Conservation (phyloP, 495 filamentous ascomycete species). For the Hypomontagnella monticulosa region DNA sequence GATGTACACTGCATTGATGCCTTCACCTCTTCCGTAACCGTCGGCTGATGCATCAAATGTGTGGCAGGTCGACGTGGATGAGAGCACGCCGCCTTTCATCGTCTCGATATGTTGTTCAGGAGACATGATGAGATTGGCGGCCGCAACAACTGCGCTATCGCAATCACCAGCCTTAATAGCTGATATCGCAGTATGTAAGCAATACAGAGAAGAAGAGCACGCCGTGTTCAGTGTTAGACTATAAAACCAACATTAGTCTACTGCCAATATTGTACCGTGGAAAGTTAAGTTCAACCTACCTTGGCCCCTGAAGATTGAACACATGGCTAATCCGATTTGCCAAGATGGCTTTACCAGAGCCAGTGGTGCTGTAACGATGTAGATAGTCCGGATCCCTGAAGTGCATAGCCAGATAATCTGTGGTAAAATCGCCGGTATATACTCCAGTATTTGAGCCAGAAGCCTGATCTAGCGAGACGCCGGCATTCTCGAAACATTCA, state of each 20-base stretch:
- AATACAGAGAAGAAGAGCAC: conserved; percentile 57
- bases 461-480: conserved; percentile 60
- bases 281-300: conserved; percentile 25
- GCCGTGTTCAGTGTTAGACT: conserved; percentile 56
- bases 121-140: conserved; percentile 49
- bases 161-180: conserved; percentile 52
- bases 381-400: conserved; percentile 49
- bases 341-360: conserved; percentile 58
- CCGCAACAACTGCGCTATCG: conserved; percentile 51
- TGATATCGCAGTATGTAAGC: conserved; percentile 46
- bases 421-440: conserved; percentile 43
- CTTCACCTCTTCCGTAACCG: conserved; percentile 46
- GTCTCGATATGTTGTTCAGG: conserved; percentile 47
- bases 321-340: conserved; percentile 65
- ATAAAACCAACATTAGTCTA: background rate
- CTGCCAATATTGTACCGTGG: background rate
- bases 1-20: conserved; percentile 46
- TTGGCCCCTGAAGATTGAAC: conserved; percentile 59
- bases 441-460: conserved; percentile 72
- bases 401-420: conserved; percentile 49
- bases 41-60: conserved; percentile 52
- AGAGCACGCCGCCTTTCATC: conserved; percentile 55
- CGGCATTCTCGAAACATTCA: conserved; percentile 53
- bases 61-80: conserved; percentile 52
- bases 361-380: conserved; percentile 60